Evolutionary conservation across 352 stramenopile genomes (phyloP), one percentile per base, ranked within the genome.

Genomic region (Pythium guiyangense): DNA sequence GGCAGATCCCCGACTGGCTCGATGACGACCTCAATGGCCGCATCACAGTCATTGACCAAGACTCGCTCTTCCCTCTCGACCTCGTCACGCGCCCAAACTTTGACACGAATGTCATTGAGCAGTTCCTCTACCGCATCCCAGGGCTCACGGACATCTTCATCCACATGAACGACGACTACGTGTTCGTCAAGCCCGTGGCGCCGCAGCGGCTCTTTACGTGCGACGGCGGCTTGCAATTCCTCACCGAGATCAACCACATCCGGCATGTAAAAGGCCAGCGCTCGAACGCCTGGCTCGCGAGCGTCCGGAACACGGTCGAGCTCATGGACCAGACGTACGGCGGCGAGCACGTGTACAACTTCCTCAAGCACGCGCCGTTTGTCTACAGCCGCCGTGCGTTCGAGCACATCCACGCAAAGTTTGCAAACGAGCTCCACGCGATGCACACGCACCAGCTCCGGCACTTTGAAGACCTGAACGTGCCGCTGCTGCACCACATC

Each of bases 81-180:
- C 74, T 79, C 44, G 71, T 67, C 8, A 71, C 64, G 20, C 64
- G 90, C 11, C 84, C 84, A 0, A 92, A 77, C 9, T 94, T 94
- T 39, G 70, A 94, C 52, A 94, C 81, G 14, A 89, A 94, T 27
- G 66, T 94, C 49, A 90, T 96, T 45, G 86, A 96, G 67, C 86
- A 96, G 68, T 96, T 92, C 59, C 58, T 96, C 54, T 88, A 96
- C 61, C 56, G 79, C 18, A 94, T 96, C 52, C 86, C 86, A 3
- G 86, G 82, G 0, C 72, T 96, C 26, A 92, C 86, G 48, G 86
- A 96, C 56, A 84, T 91, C 46, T 96, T 84, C 66, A 94, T 96
- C 71, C 84, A 96, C 57, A 71, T 96, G 53, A 96, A 96, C 63
- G 86, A 96, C 64, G 86, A 96, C 71, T 96, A 94, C 62, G 66